These are phyloP conservation scores for Crithidia acanthocephali DNA, from an alignment of 208 protist genomes.

Conservation along the genomic window DNA sequence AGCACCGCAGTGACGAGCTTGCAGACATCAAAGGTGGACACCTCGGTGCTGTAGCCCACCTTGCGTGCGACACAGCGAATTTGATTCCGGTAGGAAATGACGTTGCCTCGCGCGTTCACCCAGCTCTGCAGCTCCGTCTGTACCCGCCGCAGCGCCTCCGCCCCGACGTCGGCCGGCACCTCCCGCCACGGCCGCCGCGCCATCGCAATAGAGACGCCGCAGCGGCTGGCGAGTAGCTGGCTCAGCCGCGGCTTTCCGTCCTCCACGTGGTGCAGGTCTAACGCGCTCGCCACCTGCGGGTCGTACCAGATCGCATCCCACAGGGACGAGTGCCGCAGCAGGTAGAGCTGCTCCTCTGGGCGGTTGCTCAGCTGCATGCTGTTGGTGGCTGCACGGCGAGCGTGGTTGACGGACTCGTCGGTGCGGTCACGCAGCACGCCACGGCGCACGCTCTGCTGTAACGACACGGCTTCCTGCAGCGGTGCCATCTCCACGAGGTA, in stretches of 20 bases:
- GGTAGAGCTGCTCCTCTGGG: conserved; percentile 82
- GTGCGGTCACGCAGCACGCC: conserved; percentile 49
- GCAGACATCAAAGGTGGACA: conserved; percentile 83
- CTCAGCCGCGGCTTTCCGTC: conserved; percentile 74
- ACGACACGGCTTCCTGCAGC: conserved; percentile 79
- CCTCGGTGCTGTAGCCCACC: conserved; percentile 79
- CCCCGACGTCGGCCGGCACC: conserved; percentile 53
- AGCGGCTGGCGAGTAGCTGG: conserved; percentile 82
- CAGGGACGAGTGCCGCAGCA: conserved; percentile 77
- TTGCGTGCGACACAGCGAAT: conserved; percentile 70
- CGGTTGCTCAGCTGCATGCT: conserved; percentile 74
- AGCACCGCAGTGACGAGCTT: conserved; percentile 73
- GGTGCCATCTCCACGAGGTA: conserved; percentile 85
- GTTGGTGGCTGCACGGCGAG: conserved; percentile 23
- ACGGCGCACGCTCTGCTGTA: conserved; percentile 63
- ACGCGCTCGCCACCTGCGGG: conserved; percentile 65
- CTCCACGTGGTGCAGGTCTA: conserved; percentile 83
- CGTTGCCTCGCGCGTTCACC: conserved; percentile 39
- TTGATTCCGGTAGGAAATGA: conserved; percentile 37
- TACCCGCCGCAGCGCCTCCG: conserved; percentile 57
- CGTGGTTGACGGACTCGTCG: conserved; percentile 44
- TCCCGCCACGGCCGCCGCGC: conserved; percentile 84
- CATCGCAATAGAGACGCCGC: conserved; percentile 72
- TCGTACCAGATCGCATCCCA: conserved; percentile 89
- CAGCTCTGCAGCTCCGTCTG: conserved; percentile 66